Base-by-base conservation (phyloP, 768 basidiomycete species). In the Russula ochroleuca region DNA sequence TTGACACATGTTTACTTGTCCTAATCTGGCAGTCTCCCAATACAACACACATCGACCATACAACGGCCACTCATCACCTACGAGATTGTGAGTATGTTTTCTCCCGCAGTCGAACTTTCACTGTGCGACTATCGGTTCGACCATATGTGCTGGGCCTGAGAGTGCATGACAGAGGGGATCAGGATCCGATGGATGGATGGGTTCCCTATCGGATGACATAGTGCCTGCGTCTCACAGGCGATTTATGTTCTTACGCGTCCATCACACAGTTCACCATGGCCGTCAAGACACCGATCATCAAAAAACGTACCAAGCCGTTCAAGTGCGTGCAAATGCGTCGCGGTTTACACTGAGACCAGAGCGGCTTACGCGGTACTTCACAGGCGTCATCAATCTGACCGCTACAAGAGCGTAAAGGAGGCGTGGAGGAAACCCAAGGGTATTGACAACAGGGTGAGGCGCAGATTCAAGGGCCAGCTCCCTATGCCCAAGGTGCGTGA, bases 341-440 rank as follows among this genome's bases (percentile, higher is more conserved):
- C 41, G 5, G 28, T 28, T 43, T 35, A 17, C 41, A 33, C 13
- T 28, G 37, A 48, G 23, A 40, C 25, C 28, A 17, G 28, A 53
- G 15, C 43, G 5, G 49, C 48, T 50, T 10, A 54, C 57, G 57
- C 58, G 8, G 15, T 57, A 59, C 33, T 63, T 58, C 56, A 35
- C 75, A 93, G 92, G 84, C 92, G 96, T 78, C 96, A 98, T 79
- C 96, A 98, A 79, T 96, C 94, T 55, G 96, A 98, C 80, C 90
- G 96, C 74, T 98, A 97, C 82, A 85, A 92, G 76, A 80, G 89
- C 69, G 94, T 98, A 70, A 96, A 96, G 84, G 94, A 97, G 82
- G 82, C 92, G 82, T 99, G 97, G 97, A 85, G 97, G 77, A 99
- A 99, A 83, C 97, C 97, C 70, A 99, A 98, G 87, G 97, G 96